Evolutionary conservation across 2,329 filamentous ascomycete genomes (phyloP), one percentile per base, ranked within the genome.

Genomic region (Epichloe baconii): DNA sequence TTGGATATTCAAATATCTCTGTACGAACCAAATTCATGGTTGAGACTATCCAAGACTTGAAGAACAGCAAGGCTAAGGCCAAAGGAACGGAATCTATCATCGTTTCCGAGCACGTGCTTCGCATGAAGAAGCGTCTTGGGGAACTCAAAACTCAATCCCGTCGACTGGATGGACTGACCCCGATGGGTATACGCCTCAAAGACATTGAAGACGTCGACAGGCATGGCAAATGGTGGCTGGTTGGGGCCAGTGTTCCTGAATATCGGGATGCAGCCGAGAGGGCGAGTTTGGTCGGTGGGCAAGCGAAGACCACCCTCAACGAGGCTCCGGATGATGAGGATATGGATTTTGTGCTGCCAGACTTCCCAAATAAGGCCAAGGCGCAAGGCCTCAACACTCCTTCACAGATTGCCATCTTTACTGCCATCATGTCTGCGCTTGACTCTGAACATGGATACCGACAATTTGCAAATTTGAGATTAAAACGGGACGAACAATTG

Each of bases 21-120:
- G 86, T 90, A 10, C 83, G 93, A 51, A 96, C 91, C 1, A 94
- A 86, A 58, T 96, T 96, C 68, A 97, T 97, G 90, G 86, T 98
- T 48, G 91, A 97, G 62, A 93, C 86, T 1, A 95, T 98, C 65
- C 88, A 86, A 53, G 88, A 95, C 60, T 75, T 98, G 34, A 95
- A 95, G 66, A 95, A 95, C 71, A 96, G 93, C 68, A 88, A 88
- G 53, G 77, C 90, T 62, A 96, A 91, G 66, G 82, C 83, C 14
- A 82, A 81, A 15, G 78, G 78, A 4, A 77, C 78, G 44, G 86
- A 85, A 41, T 86, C 86, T 1, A 79, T 78, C 3, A 73, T 94
- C 5, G 79, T 83, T 0, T 83, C 83, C 1, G 89, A 96, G 61
- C 88, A 95, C 60, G 86, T 87, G 1, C 84, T 83, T 15, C 82